Conservation (phyloP, 371 early-diverging fungal species). For the Mucor racemosus region DNA sequence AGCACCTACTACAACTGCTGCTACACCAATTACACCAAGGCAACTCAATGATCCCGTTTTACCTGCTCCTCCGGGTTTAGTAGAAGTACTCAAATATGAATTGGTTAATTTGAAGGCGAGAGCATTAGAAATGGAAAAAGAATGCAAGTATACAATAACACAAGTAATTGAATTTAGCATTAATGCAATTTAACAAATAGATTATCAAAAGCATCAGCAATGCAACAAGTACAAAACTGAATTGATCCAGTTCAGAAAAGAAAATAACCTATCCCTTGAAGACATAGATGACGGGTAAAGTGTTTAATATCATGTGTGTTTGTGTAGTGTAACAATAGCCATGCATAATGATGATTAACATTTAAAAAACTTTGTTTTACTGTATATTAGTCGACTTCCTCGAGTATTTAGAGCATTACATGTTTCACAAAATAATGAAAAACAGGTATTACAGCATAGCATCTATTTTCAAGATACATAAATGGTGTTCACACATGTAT, state of each 20-base stretch:
- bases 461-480: background rate
- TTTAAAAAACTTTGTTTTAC: background rate
- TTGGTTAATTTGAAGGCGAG: constrained; percentile 63
- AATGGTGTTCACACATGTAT: background rate
- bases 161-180: background rate
- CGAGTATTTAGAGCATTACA: constrained; percentile 38
- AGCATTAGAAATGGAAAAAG: constrained; percentile 73
- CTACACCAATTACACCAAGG: background rate
- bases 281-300: constrained; percentile 64
- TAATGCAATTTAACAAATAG: background rate
- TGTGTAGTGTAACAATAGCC: no score
- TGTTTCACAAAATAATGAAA: constrained; percentile 41
- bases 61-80: constrained; percentile 45
- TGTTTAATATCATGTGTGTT: background rate
- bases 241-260: constrained; percentile 68
- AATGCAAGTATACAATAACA: constrained; percentile 52
- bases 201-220: constrained; percentile 46
- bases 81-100: constrained; percentile 75
- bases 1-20: background rate
- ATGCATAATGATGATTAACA: no score
- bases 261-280: constrained; percentile 57
- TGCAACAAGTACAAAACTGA: constrained; percentile 74
- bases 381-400: constrained; percentile 29
- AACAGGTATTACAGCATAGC: constrained; percentile 26
- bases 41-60: background rate